Percentiles rank a stretch among this genome's conserved stretches.
These are phyloP conservation scores for Westerdykella aurantiaca DNA, from an alignment of 2,329 filamentous ascomycete species.

Conservation along the genomic window DNA sequence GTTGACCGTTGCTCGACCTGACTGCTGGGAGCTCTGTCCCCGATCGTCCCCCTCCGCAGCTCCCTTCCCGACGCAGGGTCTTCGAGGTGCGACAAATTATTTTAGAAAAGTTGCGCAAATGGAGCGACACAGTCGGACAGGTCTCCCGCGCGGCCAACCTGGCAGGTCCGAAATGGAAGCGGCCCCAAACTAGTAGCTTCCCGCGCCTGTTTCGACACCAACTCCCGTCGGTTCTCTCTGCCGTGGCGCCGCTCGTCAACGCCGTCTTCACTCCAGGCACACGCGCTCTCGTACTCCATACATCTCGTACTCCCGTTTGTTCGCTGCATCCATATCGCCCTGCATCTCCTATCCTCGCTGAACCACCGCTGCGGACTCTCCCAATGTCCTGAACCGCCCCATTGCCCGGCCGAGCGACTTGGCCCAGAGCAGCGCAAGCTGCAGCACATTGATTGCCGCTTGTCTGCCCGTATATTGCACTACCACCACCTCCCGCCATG, in stretches of 20 bases:
- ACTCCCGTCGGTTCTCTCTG: too few relatives aligned
- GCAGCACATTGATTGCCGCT: slow-evolving; percentile 13
- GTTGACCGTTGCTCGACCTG: too few relatives aligned
- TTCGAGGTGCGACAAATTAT: too few relatives aligned
- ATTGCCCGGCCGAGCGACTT: slow-evolving; percentile 11
- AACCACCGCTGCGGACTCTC: slow-evolving; percentile 4
- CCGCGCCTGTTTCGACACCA: too few relatives aligned
- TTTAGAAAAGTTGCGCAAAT: too few relatives aligned
- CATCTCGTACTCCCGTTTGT: neutral
- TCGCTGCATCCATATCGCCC: slow-evolving; percentile 1
- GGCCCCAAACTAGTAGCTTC: too few relatives aligned
- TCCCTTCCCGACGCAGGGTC: too few relatives aligned
- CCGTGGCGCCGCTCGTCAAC: slow-evolving; percentile 1
- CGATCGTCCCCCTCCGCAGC: too few relatives aligned
- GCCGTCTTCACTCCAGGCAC: slow-evolving; percentile 1
- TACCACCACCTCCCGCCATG: slow-evolving; percentile 20
- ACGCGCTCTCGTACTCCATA: neutral
- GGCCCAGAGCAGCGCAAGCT: slow-evolving; percentile 7
- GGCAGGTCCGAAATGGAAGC: too few relatives aligned
- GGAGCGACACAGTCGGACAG: too few relatives aligned
- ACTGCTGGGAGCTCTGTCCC: too few relatives aligned
- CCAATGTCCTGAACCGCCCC: slow-evolving; percentile 7
- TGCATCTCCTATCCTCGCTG: neutral
- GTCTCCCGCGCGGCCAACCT: too few relatives aligned
- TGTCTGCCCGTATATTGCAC: slow-evolving; percentile 18